These are phyloP conservation scores for Oryza glaberrima DNA, from an alignment of 176 grass and related monocot genomes.

Conservation along the genomic window DNA sequence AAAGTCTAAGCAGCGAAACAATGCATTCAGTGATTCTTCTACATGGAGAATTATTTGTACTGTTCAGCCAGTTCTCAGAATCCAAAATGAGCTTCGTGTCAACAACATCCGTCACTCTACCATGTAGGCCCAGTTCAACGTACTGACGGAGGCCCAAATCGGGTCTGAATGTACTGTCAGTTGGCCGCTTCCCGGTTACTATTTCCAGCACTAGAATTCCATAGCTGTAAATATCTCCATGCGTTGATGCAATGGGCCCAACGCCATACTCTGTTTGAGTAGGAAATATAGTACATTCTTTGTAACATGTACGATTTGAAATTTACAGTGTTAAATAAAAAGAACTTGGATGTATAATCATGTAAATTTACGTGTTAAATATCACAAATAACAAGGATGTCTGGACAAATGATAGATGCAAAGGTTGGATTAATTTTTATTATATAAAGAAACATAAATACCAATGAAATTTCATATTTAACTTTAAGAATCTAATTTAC, in stretches of 20 bases:
- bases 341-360: no score
- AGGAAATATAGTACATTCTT: neutral
- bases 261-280: neutral
- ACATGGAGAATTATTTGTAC: neutral
- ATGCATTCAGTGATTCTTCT: neutral
- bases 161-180: neutral
- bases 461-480: no score
- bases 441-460: no score
- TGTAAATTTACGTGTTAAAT: no score
- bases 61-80: neutral
- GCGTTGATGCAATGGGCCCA: neutral
- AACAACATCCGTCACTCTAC: neutral
- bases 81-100: neutral
- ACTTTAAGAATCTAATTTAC: no score
- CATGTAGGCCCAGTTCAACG: neutral
- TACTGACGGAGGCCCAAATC: neutral
- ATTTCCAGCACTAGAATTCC: neutral
- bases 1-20: no score
- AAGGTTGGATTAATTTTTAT: no score
- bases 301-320: no score
- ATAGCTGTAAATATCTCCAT: neutral
- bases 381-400: no score
- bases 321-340: no score
- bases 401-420: no score
- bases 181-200: neutral